Percentiles rank a stretch among this genome's conserved stretches.
These are phyloP conservation scores for Neurospora tetraspora DNA, from an alignment of 495 filamentous ascomycete species.

Conservation along the genomic window DNA sequence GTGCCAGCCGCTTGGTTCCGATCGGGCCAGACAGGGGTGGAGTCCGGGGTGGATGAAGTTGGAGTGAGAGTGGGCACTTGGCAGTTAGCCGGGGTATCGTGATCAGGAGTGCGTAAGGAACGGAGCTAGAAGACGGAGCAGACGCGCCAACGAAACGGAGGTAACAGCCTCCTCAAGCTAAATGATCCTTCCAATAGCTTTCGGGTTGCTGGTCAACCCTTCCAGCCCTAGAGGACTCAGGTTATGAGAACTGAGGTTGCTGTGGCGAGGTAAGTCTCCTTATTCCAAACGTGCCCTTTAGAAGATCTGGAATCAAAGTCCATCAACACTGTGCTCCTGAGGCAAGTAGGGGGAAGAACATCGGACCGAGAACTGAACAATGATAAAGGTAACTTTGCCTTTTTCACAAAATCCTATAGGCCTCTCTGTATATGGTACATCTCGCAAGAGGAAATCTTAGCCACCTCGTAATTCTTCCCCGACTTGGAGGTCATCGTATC, in stretches of 20 bases:
- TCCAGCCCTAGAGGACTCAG: neutral
- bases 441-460: neutral
- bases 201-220: neutral
- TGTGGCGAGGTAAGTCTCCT: too few species aligned
- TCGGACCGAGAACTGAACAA: neutral
- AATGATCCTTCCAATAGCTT: neutral
- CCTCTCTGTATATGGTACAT: neutral
- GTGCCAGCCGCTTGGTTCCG: constrained; percentile 10
- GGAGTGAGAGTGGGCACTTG: neutral
- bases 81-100: neutral
- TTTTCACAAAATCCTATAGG: neutral
- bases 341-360: too few species aligned
- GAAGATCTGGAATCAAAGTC: too few species aligned
- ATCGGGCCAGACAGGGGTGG: constrained; percentile 14
- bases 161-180: neutral
- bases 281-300: too few species aligned
- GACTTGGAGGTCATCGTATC: neutral
- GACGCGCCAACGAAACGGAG: neutral
- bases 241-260: too few species aligned
- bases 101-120: neutral
- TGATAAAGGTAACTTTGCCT: neutral
- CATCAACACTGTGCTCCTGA: too few species aligned
- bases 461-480: neutral
- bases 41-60: neutral
- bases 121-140: neutral